Evolutionary conservation across 805 yeast genomes (phyloP).

Genomic region (Starmerella floris): DNA sequence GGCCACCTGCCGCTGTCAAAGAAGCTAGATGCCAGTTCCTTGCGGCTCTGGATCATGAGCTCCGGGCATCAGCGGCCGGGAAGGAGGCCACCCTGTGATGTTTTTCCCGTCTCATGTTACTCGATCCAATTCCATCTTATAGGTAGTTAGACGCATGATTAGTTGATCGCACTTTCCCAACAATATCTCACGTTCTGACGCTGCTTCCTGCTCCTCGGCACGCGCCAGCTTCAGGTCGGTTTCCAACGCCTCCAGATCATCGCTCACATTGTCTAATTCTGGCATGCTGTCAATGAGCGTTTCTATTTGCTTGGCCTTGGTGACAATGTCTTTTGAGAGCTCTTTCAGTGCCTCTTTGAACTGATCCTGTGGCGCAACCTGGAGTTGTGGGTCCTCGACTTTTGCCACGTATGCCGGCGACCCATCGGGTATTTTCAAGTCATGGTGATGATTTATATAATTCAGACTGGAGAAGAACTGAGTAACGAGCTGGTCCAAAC

Average conservation of each 20-base stretch:
- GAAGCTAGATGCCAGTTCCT: conserved; percentile 31
- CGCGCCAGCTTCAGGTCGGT: conserved; percentile 50
- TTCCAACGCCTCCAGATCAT: conserved; percentile 51
- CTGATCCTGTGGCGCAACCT: conserved; percentile 21
- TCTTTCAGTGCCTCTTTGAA: conserved; percentile 45
- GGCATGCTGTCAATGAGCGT: conserved; percentile 80
- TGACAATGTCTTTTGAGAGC: conserved; percentile 67
- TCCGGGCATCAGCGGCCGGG: neutral
- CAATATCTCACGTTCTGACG: conserved; percentile 50
- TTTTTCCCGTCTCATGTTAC: neutral
- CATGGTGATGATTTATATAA: conserved; percentile 55
- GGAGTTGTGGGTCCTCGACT: conserved; percentile 43
- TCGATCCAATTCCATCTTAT: conserved; percentile 28
- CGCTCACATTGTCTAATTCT: conserved; percentile 76
- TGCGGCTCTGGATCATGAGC: conserved; percentile 23
- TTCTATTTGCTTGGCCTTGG: conserved; percentile 75
- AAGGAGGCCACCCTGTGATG: neutral
- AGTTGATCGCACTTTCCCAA: conserved; percentile 50
- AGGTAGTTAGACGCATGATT: conserved; percentile 46
- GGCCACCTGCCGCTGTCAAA: conserved; percentile 34
- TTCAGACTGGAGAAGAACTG: conserved; percentile 29
- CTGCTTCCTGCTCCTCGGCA: conserved; percentile 40
- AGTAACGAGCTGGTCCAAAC: conserved; percentile 49
- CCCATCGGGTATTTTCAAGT: conserved; percentile 34
- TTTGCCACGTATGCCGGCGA: conserved; percentile 35